A percentile compares a stretch with the other conserved stretches of the same genome.
Evolutionary conservation across 2,329 filamentous ascomycete genomes (phyloP).

Genomic region (Arthrinium puccinioides): DNA sequence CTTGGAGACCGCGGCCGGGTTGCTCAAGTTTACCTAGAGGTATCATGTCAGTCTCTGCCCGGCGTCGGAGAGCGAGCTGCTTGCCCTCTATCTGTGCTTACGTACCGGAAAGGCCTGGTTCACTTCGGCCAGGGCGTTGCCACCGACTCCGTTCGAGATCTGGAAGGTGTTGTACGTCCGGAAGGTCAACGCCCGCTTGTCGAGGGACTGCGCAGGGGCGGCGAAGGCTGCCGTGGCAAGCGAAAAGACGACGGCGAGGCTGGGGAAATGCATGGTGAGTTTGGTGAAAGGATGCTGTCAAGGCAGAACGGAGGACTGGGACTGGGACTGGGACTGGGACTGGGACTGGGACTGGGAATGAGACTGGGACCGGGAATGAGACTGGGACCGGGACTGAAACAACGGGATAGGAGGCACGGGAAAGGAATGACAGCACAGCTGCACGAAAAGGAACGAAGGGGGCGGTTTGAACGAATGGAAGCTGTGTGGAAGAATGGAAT

Average conservation of each 20-base stretch:
- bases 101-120: constrained; percentile 6
- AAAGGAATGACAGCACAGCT: constrained; percentile 3
- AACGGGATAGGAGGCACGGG: not conserved
- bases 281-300: too few species aligned
- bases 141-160: constrained; percentile 6
- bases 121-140: constrained; percentile 6
- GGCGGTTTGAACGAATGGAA: not conserved
- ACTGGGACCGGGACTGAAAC: not conserved
- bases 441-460: not conserved
- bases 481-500: not conserved
- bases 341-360: not conserved
- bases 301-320: too few species aligned
- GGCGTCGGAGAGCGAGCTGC: too few species aligned
- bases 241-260: constrained; percentile 4
- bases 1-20: constrained; percentile 6
- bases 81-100: too few species aligned
- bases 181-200: constrained; percentile 6
- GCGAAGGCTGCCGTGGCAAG: constrained; percentile 4
- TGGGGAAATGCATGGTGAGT: constrained; percentile 6
- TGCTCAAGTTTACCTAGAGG: constrained; percentile 2
- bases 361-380: not conserved
- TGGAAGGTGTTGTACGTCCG: constrained; percentile 7
- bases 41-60: not conserved
- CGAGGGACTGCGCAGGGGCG: not conserved
- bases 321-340: not conserved